Evolutionary conservation across 228 moss, liverwort and hornwort genomes (phyloP).

Genomic region (Sphagnum magellanicum): DNA sequence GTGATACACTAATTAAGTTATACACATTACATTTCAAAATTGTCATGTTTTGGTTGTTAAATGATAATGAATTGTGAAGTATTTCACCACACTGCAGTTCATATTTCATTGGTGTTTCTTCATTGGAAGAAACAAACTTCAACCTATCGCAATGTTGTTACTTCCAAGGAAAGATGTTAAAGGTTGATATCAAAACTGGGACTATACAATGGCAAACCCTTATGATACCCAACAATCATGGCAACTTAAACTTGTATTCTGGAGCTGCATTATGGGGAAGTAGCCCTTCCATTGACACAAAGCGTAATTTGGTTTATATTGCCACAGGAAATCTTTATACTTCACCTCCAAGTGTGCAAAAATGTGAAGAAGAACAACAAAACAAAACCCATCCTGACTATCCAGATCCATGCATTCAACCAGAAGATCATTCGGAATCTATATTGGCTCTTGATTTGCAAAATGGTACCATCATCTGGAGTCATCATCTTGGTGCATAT

Average conservation of each 20-base stretch:
- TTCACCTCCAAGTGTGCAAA: slow-evolving; percentile 4
- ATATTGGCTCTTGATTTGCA: slow-evolving; percentile 15
- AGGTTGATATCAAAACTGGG: slow-evolving; percentile 18
- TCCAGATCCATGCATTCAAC: slow-evolving; percentile 17
- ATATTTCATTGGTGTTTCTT: slow-evolving; percentile 10
- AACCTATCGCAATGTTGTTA: slow-evolving; percentile 9
- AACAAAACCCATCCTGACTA: slow-evolving; percentile 14
- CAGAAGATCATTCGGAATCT: slow-evolving; percentile 16
- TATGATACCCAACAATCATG: slow-evolving; percentile 22
- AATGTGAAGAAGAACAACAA: slow-evolving; percentile 14
- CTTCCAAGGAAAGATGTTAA: slow-evolving; percentile 24
- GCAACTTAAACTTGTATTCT: slow-evolving; percentile 12
- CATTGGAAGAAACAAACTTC: slow-evolving; percentile 1
- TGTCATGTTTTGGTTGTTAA: too few species aligned
- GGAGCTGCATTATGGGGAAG: slow-evolving; percentile 27
- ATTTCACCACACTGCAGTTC: neutral
- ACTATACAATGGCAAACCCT: slow-evolving; percentile 9
- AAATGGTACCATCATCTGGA: slow-evolving; percentile 14
- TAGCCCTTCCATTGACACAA: slow-evolving; percentile 23
- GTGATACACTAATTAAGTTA: too few species aligned
- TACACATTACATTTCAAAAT: too few species aligned
- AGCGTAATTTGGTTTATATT: slow-evolving; percentile 11
- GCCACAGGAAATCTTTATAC: slow-evolving; percentile 25
- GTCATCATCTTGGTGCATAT: slow-evolving; percentile 10
- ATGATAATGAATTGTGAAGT: neutral